A percentile compares a stretch with the other conserved stretches of the same genome.
These are phyloP conservation scores for Rhodamnia argentea DNA, from an alignment of 345 rosid genomes.

Conservation along the genomic window DNA sequence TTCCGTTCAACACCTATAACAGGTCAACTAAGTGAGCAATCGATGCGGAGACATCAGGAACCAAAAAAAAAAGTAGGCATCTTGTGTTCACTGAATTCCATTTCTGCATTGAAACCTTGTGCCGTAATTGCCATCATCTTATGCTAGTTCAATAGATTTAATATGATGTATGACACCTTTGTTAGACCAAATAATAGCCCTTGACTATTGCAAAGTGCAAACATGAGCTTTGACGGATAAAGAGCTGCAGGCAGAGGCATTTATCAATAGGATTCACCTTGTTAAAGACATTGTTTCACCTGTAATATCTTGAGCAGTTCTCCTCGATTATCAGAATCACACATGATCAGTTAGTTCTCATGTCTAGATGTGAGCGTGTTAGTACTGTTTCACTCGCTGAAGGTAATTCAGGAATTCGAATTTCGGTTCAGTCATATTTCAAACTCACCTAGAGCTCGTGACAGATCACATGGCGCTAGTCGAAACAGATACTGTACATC, in stretches of 20 bases:
- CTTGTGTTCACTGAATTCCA: neutral
- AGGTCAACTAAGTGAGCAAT: neutral
- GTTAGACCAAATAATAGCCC: neutral
- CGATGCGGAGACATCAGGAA: neutral
- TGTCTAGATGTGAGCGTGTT: neutral
- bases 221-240: neutral
- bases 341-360: neutral
- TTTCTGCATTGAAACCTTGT: neutral
- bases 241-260: neutral
- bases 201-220: neutral
- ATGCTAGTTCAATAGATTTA: neutral
- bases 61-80: neutral
- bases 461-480: neutral
- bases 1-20: conserved; percentile 41
- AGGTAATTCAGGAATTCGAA: neutral
- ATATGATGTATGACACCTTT: neutral
- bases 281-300: neutral
- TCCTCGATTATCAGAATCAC: neutral
- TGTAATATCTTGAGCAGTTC: neutral
- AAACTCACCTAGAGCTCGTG: neutral
- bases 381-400: neutral
- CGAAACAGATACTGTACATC: neutral
- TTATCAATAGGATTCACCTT: neutral
- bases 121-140: neutral
- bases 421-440: neutral